Evolutionary conservation across 768 basidiomycete species (phyloP).

Genomic region (Leccinum sublutescens): DNA sequence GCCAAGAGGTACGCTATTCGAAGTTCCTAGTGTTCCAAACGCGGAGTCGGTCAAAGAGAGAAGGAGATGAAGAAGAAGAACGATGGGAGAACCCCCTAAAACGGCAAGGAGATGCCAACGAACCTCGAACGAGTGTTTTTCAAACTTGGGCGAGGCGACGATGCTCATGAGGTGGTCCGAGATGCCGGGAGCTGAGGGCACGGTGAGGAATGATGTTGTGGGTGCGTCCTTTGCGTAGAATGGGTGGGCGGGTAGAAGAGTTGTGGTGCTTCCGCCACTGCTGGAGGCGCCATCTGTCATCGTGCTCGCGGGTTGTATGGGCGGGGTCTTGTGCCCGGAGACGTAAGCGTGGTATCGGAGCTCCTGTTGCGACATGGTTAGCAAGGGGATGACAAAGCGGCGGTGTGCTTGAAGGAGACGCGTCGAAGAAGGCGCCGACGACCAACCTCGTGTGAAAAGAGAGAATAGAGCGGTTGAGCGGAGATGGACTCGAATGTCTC

Average conservation of each 20-base stretch:
- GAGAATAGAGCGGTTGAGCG: conserved; percentile 35
- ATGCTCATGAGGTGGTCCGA: conserved; percentile 39
- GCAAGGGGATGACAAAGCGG: conserved; percentile 3
- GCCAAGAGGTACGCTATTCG: conserved; percentile 44
- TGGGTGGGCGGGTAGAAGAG: background rate
- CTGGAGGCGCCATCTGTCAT: conserved; percentile 2
- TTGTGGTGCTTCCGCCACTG: background rate
- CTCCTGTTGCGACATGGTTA: conserved; percentile 36
- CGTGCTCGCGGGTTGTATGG: background rate
- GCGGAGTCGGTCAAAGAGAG: background rate
- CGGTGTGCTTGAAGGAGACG: background rate
- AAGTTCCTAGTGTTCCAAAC: conserved; percentile 43
- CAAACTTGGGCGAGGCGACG: conserved; percentile 36
- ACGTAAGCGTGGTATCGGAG: conserved; percentile 42
- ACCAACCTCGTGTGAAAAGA: conserved; percentile 45
- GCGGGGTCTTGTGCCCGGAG: conserved; percentile 33
- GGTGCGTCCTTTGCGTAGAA: conserved; percentile 28
- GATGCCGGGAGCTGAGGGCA: conserved; percentile 3
- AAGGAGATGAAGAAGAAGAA: background rate
- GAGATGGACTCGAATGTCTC: conserved; percentile 40
- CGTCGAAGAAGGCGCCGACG: conserved; percentile 13
- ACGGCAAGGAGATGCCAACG: background rate
- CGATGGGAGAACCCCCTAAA: conserved; percentile 37
- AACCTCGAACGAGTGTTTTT: conserved; percentile 52
- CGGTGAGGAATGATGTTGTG: conserved; percentile 22